phyloP scores from a whole-genome alignment of 129 eudicot species.

The Calendula officinalis region DNA sequence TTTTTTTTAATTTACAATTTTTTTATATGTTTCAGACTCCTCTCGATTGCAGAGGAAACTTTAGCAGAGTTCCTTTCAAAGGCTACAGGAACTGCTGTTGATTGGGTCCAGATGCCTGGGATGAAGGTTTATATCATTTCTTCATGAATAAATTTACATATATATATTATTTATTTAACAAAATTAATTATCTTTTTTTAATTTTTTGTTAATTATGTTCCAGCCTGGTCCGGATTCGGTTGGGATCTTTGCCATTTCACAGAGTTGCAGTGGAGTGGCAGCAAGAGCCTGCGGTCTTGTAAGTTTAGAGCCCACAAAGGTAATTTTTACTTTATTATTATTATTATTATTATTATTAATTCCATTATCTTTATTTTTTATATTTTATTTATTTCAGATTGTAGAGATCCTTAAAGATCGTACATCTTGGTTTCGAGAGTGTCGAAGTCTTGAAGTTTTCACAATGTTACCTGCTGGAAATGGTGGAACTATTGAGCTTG shows the following conservation, averaged over 20 bases:
- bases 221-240: constrained; percentile 99
- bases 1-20: background rate
- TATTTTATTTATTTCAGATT: constrained; percentile 42
- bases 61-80: constrained; percentile 98
- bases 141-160: background rate
- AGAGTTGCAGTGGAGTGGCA: constrained; percentile 93
- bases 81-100: constrained; percentile 99
- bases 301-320: constrained; percentile 89
- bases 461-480: constrained; percentile 88
- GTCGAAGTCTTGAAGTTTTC: constrained; percentile 87
- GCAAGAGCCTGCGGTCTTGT: constrained; percentile 99
- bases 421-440: constrained; percentile 94
- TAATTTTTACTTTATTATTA: constrained; percentile 12
- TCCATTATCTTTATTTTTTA: background rate
- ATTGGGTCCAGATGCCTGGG: constrained; percentile 99
- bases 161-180: background rate
- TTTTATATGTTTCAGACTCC: constrained; percentile 60
- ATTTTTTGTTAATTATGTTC: constrained; percentile 18
- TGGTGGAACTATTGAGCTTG: constrained; percentile 94
- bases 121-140: constrained; percentile 63
- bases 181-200: background rate
- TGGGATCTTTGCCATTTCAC: constrained; percentile 97
- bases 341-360: background rate
- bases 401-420: constrained; percentile 98
- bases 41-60: constrained; percentile 91